A percentile compares a stretch with the other conserved stretches of the same genome.
These are phyloP conservation scores for Zoysia matrella DNA, from an alignment of 202 grass and related monocot species.

Conservation along the genomic window DNA sequence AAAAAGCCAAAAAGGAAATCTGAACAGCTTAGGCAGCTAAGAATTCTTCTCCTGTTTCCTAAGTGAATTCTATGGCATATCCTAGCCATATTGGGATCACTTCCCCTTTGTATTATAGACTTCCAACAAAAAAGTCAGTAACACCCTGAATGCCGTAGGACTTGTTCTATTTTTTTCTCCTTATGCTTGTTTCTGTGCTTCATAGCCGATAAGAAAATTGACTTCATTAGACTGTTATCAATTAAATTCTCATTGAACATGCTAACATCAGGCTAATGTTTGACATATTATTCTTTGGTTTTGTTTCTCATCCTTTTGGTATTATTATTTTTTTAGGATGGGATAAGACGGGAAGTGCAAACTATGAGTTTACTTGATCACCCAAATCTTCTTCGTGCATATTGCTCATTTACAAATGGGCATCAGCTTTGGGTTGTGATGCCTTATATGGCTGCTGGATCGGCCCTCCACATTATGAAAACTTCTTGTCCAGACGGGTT, in stretches of 20 bases:
- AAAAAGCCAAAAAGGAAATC: no score
- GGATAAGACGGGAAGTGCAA: slow-evolving; percentile 95
- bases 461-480: slow-evolving; percentile 96
- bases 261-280: slow-evolving; percentile 11
- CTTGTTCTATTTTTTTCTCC: background rate
- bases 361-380: slow-evolving; percentile 95
- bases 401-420: slow-evolving; percentile 81
- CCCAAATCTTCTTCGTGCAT: slow-evolving; percentile 80
- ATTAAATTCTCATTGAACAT: slow-evolving; percentile 24
- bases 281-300: slow-evolving; percentile 9
- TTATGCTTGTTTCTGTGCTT: background rate
- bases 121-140: no score
- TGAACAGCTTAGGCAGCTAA: no score
- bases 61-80: no score
- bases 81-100: no score
- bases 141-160: background rate
- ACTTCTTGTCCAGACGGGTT: slow-evolving; percentile 89
- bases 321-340: slow-evolving; percentile 69
- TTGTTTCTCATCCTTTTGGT: slow-evolving; percentile 42
- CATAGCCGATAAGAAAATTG: slow-evolving; percentile 19
- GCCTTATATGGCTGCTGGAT: slow-evolving; percentile 95
- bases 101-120: no score
- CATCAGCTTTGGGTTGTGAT: slow-evolving; percentile 95
- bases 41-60: no score
- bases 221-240: slow-evolving; percentile 5